phyloP scores from a whole-genome alignment of 2,329 filamentous ascomycete genomes.

The Chaetoscypha palmicola region DNA sequence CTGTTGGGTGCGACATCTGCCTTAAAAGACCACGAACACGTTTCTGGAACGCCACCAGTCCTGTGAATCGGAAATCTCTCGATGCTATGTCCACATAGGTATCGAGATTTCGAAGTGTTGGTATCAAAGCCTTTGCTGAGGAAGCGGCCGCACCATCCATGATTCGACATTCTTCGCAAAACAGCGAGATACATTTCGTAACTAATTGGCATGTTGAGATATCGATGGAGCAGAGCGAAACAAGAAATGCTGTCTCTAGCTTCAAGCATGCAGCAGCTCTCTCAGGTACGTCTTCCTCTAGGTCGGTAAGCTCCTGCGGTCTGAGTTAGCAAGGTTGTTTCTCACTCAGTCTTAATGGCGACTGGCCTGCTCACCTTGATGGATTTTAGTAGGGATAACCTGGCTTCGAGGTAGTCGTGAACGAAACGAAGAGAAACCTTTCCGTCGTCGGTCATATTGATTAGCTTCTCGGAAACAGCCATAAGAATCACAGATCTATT shows the following conservation, averaged over 20 bases:
- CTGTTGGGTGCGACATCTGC: conserved; percentile 53
- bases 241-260: conserved; percentile 55
- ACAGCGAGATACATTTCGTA: conserved; percentile 53
- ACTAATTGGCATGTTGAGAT: conserved; percentile 59
- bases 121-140: conserved; percentile 42
- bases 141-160: conserved; percentile 43
- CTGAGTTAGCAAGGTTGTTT: no score
- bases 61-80: conserved; percentile 58
- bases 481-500: conserved; percentile 27
- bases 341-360: no score
- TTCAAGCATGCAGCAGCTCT: conserved; percentile 45
- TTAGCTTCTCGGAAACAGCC: conserved; percentile 25
- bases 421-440: conserved; percentile 33
- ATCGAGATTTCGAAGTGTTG: conserved; percentile 53
- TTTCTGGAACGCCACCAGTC: conserved; percentile 63
- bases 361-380: conserved; percentile 28
- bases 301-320: conserved; percentile 45
- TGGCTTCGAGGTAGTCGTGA: conserved; percentile 49
- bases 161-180: conserved; percentile 54
- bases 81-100: conserved; percentile 57
- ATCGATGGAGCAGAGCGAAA: conserved; percentile 58
- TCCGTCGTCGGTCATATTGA: conserved; percentile 21
- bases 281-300: conserved; percentile 49
- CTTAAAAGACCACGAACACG: conserved; percentile 52
- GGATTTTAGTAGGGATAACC: conserved; percentile 43